Evolutionary conservation across 2,329 filamentous ascomycete genomes (phyloP).

Genomic region (Daldinia sp.): DNA sequence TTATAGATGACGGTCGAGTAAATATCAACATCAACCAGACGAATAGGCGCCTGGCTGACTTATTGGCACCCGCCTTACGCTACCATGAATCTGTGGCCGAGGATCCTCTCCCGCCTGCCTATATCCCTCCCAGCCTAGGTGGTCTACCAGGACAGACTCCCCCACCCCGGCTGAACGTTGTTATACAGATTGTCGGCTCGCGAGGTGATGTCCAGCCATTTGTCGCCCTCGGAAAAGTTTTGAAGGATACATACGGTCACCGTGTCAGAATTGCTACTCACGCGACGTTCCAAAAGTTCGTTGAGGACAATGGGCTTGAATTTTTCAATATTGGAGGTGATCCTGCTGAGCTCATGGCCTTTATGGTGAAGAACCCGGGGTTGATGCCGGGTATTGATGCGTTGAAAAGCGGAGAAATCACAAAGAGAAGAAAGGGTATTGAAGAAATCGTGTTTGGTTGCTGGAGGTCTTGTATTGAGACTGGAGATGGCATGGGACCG

Average conservation of each 20-base stretch:
- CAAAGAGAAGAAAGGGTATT: slow-evolving; percentile 74
- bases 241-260: slow-evolving; percentile 63
- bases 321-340: slow-evolving; percentile 70
- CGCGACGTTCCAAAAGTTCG: slow-evolving; percentile 64
- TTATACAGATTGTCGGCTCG: slow-evolving; percentile 66
- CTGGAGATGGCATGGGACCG: slow-evolving; percentile 69
- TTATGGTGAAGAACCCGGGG: slow-evolving; percentile 82
- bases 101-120: slow-evolving; percentile 70
- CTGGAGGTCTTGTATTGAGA: slow-evolving; percentile 80
- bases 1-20: slow-evolving; percentile 77
- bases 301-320: slow-evolving; percentile 64
- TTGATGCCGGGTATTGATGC: slow-evolving; percentile 78
- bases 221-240: slow-evolving; percentile 64
- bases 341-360: slow-evolving; percentile 64
- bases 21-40: slow-evolving; percentile 84
- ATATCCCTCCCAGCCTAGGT: slow-evolving; percentile 79
- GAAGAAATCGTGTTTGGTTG: slow-evolving; percentile 76
- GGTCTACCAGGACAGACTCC: slow-evolving; percentile 65
- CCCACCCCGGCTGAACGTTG: slow-evolving; percentile 60
- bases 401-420: slow-evolving; percentile 74
- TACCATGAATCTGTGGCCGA: slow-evolving; percentile 57
- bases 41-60: slow-evolving; percentile 71
- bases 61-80: slow-evolving; percentile 74
- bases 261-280: slow-evolving; percentile 70
- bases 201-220: slow-evolving; percentile 71